These are phyloP conservation scores for Penicillium sp. DNA, from an alignment of 2,329 filamentous ascomycete species.

Conservation along the genomic window DNA sequence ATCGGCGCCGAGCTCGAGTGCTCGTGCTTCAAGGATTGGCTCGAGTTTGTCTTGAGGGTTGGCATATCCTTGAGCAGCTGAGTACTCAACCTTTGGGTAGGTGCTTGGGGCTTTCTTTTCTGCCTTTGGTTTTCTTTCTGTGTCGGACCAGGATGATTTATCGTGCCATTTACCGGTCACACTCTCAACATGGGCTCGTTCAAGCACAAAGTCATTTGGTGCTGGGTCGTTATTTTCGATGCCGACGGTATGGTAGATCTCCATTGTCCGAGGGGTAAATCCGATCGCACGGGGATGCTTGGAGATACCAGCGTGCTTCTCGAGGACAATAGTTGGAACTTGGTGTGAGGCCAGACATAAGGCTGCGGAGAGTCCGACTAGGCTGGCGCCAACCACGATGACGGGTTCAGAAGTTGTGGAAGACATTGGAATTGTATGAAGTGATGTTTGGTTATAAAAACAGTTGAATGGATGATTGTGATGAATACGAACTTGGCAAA, in stretches of 20 bases:
- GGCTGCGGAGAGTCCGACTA: conserved; percentile 43
- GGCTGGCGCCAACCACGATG: conserved; percentile 42
- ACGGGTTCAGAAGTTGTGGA: conserved; percentile 18
- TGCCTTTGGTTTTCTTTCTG: conserved; percentile 5
- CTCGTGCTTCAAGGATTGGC: conserved; percentile 36
- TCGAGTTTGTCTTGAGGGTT: conserved; percentile 45
- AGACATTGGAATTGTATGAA: not conserved
- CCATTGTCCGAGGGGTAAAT: conserved; percentile 42
- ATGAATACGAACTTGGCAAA: not conserved
- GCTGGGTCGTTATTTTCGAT: conserved; percentile 25
- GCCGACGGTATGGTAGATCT: conserved; percentile 34
- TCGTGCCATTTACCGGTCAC: conserved; percentile 22
- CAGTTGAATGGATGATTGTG: not conserved
- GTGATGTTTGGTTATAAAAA: not conserved
- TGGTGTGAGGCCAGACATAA: conserved; percentile 36
- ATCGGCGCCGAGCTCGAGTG: conserved; percentile 35
- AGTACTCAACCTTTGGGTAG: conserved; percentile 21
- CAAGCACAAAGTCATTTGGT: conserved; percentile 18
- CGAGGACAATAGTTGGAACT: conserved; percentile 38
- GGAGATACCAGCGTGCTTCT: conserved; percentile 37
- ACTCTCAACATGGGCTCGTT: conserved; percentile 24
- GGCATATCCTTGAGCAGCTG: conserved; percentile 26
- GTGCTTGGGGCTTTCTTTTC: not conserved
- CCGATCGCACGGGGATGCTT: conserved; percentile 41
- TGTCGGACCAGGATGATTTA: conserved; percentile 18